Conservation (phyloP, 129 eudicot species). For the Sambucus nigra region DNA sequence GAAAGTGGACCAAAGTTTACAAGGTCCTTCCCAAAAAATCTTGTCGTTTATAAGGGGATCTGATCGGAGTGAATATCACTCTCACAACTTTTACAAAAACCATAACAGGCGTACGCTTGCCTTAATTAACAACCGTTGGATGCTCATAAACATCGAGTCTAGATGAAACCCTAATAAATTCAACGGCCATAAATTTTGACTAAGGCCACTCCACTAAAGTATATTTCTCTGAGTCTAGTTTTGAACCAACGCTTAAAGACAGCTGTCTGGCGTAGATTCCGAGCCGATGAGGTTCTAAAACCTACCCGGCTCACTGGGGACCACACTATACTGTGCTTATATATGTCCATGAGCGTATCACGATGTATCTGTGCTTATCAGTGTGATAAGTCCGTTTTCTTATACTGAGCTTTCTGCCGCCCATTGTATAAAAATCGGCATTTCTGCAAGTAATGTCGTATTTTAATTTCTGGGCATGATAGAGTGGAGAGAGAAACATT, state of each 20-base stretch:
- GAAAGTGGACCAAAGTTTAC: not conserved
- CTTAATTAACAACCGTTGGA: not conserved
- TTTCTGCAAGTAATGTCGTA: constrained; percentile 38
- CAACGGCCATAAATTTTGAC: not conserved
- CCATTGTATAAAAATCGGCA: constrained; percentile 36
- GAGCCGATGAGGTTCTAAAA: constrained; percentile 40
- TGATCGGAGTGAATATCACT: not conserved
- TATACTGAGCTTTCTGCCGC: constrained; percentile 20
- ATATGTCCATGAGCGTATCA: not conserved
- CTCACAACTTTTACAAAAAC: not conserved
- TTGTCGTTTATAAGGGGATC: not conserved
- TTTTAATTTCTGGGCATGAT: constrained; percentile 38
- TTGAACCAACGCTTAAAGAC: constrained; percentile 27
- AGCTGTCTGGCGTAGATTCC: constrained; percentile 48
- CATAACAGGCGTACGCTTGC: not conserved
- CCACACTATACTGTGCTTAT: constrained; percentile 9
- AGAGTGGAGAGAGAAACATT: constrained; percentile 41
- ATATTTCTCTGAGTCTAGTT: not conserved
- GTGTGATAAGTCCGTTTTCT: accelerated
- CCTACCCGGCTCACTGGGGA: constrained; percentile 51
- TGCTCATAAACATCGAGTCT: not conserved
- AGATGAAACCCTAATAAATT: not conserved
- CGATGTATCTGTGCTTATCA: not conserved
- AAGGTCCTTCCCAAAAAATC: not conserved
- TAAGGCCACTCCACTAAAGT: not conserved